These are phyloP conservation scores for Trapa incisa DNA, from an alignment of 345 rosid species.

Conservation along the genomic window DNA sequence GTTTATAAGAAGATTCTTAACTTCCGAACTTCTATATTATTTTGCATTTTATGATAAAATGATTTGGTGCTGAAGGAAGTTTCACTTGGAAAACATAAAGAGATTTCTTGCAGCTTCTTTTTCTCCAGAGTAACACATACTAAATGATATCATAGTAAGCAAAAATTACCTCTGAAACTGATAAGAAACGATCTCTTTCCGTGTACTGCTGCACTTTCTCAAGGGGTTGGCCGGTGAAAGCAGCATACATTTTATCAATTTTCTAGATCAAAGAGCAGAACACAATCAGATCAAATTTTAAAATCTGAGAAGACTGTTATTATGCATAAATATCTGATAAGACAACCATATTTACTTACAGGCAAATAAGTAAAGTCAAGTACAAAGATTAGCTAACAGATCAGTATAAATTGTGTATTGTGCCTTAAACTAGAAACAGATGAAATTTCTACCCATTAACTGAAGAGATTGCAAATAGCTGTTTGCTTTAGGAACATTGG, in stretches of 20 bases:
- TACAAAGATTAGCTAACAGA: background rate
- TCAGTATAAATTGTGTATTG: background rate
- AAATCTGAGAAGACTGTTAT: background rate
- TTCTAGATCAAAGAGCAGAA: slow-evolving; percentile 35
- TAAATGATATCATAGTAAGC: background rate
- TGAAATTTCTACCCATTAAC: background rate
- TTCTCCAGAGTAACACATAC: background rate
- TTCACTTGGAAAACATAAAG: background rate
- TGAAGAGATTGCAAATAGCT: background rate
- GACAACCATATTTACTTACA: background rate
- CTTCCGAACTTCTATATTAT: background rate
- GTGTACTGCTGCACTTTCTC: slow-evolving; percentile 79
- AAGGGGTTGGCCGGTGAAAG: slow-evolving; percentile 77
- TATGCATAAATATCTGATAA: background rate
- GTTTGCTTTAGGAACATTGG: background rate
- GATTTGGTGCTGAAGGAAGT: background rate
- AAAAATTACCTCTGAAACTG: slow-evolving; percentile 59
- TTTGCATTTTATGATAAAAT: too few relatives aligned
- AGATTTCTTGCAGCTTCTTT: background rate
- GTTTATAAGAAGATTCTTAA: background rate
- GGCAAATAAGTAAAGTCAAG: background rate
- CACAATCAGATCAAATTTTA: background rate
- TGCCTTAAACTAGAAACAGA: background rate
- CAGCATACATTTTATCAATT: slow-evolving; percentile 73
- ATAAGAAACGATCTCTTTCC: slow-evolving; percentile 77